Evolutionary conservation across 306 rosid genomes (phyloP).

Genomic region (Prinsepia uniflora): DNA sequence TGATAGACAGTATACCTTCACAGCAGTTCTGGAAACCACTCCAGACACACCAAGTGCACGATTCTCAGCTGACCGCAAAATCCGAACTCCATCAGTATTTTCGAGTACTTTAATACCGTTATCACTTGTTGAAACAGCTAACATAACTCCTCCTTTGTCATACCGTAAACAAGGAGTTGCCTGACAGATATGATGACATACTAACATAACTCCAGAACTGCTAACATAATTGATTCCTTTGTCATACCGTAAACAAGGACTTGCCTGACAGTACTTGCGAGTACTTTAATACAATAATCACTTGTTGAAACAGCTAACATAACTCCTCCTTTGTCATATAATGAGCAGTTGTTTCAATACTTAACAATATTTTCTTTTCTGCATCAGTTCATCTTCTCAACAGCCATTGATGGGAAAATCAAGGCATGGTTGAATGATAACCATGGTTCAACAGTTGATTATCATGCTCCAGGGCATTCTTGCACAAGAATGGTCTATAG

Average conservation of each 20-base stretch:
- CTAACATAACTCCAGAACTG: too few species aligned
- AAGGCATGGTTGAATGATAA: slow-evolving; percentile 34
- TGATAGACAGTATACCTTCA: neutral
- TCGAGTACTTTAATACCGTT: slow-evolving; percentile 44
- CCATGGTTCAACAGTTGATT: slow-evolving; percentile 9
- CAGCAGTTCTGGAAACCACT: neutral
- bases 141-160: slow-evolving; percentile 41
- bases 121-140: slow-evolving; percentile 48
- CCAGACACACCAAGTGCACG: neutral
- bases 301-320: too few species aligned
- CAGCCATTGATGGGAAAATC: slow-evolving; percentile 36
- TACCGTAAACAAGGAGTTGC: slow-evolving; percentile 39
- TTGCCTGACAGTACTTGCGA: too few species aligned
- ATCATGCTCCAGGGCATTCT: slow-evolving; percentile 30
- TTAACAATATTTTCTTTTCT: neutral
- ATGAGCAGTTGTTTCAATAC: too few species aligned
- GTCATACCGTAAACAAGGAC: too few species aligned
- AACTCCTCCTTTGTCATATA: too few species aligned
- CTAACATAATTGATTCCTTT: too few species aligned
- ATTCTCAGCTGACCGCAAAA: slow-evolving; percentile 9
- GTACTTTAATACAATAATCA: too few species aligned
- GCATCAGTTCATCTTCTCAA: slow-evolving; percentile 31
- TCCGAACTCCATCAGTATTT: slow-evolving; percentile 9
- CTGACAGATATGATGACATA: too few species aligned
- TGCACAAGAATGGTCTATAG: slow-evolving; percentile 34